These are phyloP conservation scores for Mycena venus DNA, from an alignment of 768 basidiomycete species.

Conservation along the genomic window DNA sequence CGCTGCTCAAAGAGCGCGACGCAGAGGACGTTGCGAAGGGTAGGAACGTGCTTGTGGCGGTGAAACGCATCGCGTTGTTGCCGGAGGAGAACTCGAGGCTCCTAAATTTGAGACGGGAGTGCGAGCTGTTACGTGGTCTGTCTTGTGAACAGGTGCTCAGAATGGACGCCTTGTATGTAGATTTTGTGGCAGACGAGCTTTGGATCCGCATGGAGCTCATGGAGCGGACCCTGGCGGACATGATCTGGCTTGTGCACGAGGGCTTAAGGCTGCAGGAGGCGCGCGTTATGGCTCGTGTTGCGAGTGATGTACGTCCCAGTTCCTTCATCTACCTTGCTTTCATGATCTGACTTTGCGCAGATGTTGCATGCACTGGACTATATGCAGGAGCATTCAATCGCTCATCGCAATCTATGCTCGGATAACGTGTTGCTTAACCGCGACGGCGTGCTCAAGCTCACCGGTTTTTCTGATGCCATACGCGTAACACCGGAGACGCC, in stretches of 20 bases:
- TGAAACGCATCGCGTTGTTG: constrained; percentile 79
- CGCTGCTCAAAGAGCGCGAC: constrained; percentile 54
- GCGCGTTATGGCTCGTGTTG: constrained; percentile 79
- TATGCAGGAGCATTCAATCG: constrained; percentile 74
- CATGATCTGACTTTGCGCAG: constrained; percentile 48
- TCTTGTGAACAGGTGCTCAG: constrained; percentile 73
- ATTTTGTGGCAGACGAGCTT: constrained; percentile 72
- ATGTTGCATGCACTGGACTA: constrained; percentile 75
- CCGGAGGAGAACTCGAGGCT: constrained; percentile 73
- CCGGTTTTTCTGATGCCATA: constrained; percentile 86
- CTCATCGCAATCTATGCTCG: constrained; percentile 87
- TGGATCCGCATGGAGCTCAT: constrained; percentile 94
- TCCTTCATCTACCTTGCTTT: neutral
- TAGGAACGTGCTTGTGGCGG: constrained; percentile 69
- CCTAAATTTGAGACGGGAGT: constrained; percentile 70
- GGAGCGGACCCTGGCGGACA: constrained; percentile 89
- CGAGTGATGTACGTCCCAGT: constrained; percentile 74
- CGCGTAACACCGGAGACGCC: constrained; percentile 66
- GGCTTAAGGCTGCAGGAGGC: constrained; percentile 75
- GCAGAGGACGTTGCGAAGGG: constrained; percentile 48
- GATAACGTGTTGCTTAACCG: constrained; percentile 84
- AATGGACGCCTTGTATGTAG: constrained; percentile 80
- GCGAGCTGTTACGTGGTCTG: constrained; percentile 68
- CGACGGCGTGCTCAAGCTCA: constrained; percentile 79
- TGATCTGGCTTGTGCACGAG: constrained; percentile 72